A percentile compares a stretch with the other conserved stretches of the same genome.
phyloP scores from a whole-genome alignment of 2,329 filamentous ascomycete species.

The Bipolaris zeicola region DNA sequence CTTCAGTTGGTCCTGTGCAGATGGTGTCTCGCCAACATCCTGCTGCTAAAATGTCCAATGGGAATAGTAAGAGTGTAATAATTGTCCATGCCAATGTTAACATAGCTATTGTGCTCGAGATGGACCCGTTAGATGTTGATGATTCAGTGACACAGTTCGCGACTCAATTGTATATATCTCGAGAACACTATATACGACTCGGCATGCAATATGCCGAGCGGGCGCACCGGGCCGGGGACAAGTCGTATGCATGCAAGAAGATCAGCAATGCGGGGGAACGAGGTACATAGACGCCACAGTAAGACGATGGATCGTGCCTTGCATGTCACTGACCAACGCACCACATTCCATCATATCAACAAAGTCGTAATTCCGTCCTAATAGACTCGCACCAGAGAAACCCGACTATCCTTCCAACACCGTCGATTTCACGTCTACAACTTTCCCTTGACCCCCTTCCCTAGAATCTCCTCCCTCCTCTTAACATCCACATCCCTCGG shows the following conservation, averaged over 20 bases:
- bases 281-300: not conserved
- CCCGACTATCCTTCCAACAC: not conserved
- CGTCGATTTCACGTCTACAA: constrained; percentile 9
- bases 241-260: constrained; percentile 1
- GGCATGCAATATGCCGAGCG: constrained; percentile 11
- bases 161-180: not conserved
- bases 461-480: constrained; percentile 52
- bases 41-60: constrained; percentile 1
- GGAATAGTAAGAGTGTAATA: not conserved
- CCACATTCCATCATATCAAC: too few species aligned
- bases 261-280: constrained; percentile 8
- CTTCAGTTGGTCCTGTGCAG: constrained; percentile 57
- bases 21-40: constrained; percentile 62
- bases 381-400: not conserved
- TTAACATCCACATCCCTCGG: constrained; percentile 62
- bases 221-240: constrained; percentile 5
- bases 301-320: too few species aligned
- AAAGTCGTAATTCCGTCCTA: too few species aligned
- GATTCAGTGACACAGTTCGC: not conserved
- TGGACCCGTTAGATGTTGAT: not conserved
- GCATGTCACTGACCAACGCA: too few species aligned
- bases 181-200: not conserved
- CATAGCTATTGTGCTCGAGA: not conserved
- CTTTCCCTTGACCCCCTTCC: constrained; percentile 27
- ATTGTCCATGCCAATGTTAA: not conserved